Evolutionary conservation across 306 rosid species (phyloP).

Genomic region (Ammopiptanthus mongolicus): DNA sequence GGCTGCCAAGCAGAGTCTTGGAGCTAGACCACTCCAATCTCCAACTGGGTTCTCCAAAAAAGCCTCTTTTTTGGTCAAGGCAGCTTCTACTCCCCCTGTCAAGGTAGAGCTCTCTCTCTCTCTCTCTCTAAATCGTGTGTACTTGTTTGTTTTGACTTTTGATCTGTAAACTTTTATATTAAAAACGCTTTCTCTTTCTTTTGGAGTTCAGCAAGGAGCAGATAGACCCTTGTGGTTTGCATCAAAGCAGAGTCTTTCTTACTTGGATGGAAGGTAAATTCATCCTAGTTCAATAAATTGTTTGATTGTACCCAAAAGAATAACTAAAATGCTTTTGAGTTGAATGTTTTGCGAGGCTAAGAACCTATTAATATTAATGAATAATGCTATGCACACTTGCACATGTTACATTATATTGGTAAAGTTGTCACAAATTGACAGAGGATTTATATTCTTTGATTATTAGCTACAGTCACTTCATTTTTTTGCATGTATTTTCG

Average conservation of each 20-base stretch:
- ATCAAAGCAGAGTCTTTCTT: slow-evolving; percentile 93
- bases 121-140: neutral
- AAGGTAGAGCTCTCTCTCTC: slow-evolving; percentile 45
- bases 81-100: slow-evolving; percentile 73
- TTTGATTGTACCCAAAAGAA: neutral
- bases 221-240: slow-evolving; percentile 90
- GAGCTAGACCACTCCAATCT: slow-evolving; percentile 47
- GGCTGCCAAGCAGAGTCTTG: slow-evolving; percentile 52
- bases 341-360: neutral
- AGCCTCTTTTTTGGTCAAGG: slow-evolving; percentile 70
- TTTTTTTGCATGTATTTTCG: no score
- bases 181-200: neutral
- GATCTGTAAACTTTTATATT: neutral
- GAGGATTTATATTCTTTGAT: no score
- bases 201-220: slow-evolving; percentile 76
- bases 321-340: neutral
- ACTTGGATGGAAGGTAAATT: slow-evolving; percentile 93
- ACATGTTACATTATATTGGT: neutral
- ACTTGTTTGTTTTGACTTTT: neutral
- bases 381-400: neutral
- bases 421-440: no score
- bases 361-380: neutral
- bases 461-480: no score
- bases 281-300: neutral
- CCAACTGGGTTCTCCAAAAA: slow-evolving; percentile 40